Conservation (phyloP, 768 basidiomycete species). For the Galerina sulciceps region DNA sequence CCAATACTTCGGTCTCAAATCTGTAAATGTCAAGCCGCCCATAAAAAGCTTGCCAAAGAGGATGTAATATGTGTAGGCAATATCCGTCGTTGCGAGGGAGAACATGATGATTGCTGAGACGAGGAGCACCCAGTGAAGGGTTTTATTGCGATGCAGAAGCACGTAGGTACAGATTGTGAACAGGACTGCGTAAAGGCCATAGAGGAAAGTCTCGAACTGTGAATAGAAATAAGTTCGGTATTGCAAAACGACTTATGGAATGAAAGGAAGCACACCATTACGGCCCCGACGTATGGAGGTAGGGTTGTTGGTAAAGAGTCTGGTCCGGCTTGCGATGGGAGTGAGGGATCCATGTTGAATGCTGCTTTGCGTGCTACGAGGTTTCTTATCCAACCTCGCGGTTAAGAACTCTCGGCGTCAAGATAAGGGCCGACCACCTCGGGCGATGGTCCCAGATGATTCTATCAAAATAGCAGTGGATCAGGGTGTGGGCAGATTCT, state of each 20-base stretch:
- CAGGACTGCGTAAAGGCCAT: slow-evolving; percentile 40
- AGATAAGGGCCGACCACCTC: too few species aligned
- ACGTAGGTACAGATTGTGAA: slow-evolving; percentile 39
- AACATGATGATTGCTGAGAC: slow-evolving; percentile 39
- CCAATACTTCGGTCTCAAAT: slow-evolving; percentile 36
- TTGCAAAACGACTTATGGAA: background rate
- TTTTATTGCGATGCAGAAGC: slow-evolving; percentile 29
- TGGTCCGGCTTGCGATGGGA: background rate
- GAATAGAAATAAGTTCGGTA: background rate
- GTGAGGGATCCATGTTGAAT: background rate
- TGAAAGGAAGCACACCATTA: slow-evolving; percentile 18
- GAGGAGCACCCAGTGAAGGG: slow-evolving; percentile 32
- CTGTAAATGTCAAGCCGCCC: slow-evolving; percentile 19
- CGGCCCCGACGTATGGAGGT: slow-evolving; percentile 27
- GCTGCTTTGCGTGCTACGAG: background rate
- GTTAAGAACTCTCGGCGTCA: too few species aligned
- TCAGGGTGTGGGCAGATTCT: too few species aligned
- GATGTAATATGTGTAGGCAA: slow-evolving; percentile 35
- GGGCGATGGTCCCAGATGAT: too few species aligned
- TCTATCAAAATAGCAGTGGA: too few species aligned
- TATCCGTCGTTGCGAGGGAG: slow-evolving; percentile 35
- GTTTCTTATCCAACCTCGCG: background rate
- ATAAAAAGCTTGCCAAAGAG: slow-evolving; percentile 28
- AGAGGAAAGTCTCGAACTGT: slow-evolving; percentile 28
- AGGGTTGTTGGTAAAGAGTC: slow-evolving; percentile 20